Evolutionary conservation across 2,329 filamentous ascomycete species (phyloP), one percentile per base, ranked within the genome.

Genomic region (Fusarium floridanum): DNA sequence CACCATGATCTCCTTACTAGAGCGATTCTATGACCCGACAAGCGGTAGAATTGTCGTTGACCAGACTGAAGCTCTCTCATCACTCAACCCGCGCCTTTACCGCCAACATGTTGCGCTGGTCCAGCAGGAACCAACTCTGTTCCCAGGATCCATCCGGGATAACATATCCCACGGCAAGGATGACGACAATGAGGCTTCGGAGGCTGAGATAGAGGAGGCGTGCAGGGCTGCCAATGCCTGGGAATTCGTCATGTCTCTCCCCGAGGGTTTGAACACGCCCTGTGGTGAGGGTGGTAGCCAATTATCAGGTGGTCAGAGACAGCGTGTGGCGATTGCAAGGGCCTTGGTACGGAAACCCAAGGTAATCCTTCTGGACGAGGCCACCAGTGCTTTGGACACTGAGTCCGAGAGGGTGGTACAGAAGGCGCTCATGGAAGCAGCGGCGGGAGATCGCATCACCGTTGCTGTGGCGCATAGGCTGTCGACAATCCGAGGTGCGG

Each of bases 111-210:
- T 90, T 8, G 83, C 88, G 1, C 82, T 90, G 5, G 89, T 91
- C 1, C 86, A 88, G 70, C 89, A 91, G 76, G 87, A 90, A 60
- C 87, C 88, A 0, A 86, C 86, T 1, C 88, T 98, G 4, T 95
- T 95, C 82, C 94, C 91, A 1, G 93, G 93, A 20, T 92, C 92
- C 0, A 92, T 95, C 72, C 92, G 92, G 3, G 93, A 95, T 78
- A 95, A 95, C 77, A 98, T 98, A 71, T 34, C 43, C 2, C 27
- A 41, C 2, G 56, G 66, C 5, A 20, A 65, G 7, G 32, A 32
- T 10, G 27, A 56, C 20, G 53, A 16, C 2, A 22, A 29, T n/a
- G 6, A 27, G 17, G 29, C 22, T 5, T 67, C 37, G 1, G 59
- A 56, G 12, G 24, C 24, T 6, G 57, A 53, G 7, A 14, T 67